Evolutionary conservation across 2,329 filamentous ascomycete genomes (phyloP).

Genomic region (Byssothecium circinans): DNA sequence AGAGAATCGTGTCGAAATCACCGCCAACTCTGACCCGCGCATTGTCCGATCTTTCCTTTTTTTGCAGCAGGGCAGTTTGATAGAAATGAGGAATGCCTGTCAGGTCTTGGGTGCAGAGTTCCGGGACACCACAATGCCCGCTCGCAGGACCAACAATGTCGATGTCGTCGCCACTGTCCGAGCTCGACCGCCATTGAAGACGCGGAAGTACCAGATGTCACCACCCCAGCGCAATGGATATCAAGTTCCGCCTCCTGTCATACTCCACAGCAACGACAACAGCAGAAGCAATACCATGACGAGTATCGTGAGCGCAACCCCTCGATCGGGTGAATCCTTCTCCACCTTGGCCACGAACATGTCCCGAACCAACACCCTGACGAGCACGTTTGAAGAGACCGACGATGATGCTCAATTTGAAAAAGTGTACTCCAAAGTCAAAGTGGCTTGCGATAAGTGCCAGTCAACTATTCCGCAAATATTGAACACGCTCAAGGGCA

Average conservation of each 20-base stretch:
- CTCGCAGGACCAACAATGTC: slow-evolving; percentile 23
- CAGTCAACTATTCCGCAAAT: slow-evolving; percentile 67
- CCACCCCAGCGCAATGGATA: slow-evolving; percentile 39
- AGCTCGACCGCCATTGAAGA: slow-evolving; percentile 34
- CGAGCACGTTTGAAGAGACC: slow-evolving; percentile 63
- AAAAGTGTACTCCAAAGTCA: slow-evolving; percentile 75
- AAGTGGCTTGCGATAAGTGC: slow-evolving; percentile 72
- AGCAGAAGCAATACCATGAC: slow-evolving; percentile 58
- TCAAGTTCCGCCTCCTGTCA: slow-evolving; percentile 42
- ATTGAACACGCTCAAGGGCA: slow-evolving; percentile 28
- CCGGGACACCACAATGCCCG: slow-evolving; percentile 24
- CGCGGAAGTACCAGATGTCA: slow-evolving; percentile 35
- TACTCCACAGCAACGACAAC: slow-evolving; percentile 49
- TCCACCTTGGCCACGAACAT: slow-evolving; percentile 55
- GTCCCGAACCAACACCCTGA: slow-evolving; percentile 52
- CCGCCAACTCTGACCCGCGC: slow-evolving; percentile 58
- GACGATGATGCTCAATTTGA: slow-evolving; percentile 84
- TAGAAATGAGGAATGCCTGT: slow-evolving; percentile 63
- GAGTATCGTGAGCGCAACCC: slow-evolving; percentile 60
- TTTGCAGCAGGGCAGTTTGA: slow-evolving; percentile 59
- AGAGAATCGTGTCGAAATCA: slow-evolving; percentile 49
- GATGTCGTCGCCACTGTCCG: slow-evolving; percentile 32
- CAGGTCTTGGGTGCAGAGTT: slow-evolving; percentile 51
- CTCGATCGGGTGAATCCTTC: slow-evolving; percentile 82
- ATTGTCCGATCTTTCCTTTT: slow-evolving; percentile 62